Conservation (phyloP, 2,329 filamentous ascomycete genomes). For the Hymenoscyphus fraxineus region DNA sequence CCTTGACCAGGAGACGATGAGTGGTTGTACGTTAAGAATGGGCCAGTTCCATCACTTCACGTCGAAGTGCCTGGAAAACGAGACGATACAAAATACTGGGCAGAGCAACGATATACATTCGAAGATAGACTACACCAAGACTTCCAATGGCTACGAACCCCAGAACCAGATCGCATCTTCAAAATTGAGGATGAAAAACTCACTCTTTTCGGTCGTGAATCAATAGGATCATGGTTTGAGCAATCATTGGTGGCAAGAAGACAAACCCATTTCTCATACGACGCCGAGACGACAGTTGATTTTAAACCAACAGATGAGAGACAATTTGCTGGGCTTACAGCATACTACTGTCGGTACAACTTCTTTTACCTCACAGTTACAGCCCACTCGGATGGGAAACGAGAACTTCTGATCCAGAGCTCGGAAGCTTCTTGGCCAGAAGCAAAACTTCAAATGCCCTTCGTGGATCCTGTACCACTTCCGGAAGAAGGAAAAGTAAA, state of each 20-base stretch:
- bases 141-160: constrained; percentile 56
- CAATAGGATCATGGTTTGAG: constrained; percentile 56
- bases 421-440: constrained; percentile 56
- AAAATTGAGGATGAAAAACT: constrained; percentile 39
- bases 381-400: constrained; percentile 50
- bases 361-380: constrained; percentile 62
- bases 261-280: constrained; percentile 57
- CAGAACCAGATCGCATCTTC: constrained; percentile 53
- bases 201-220: constrained; percentile 48
- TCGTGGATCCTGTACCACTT: constrained; percentile 44
- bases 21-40: constrained; percentile 60
- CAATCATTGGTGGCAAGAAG: constrained; percentile 53
- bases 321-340: constrained; percentile 57
- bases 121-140: constrained; percentile 44
- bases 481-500: constrained; percentile 53
- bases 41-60: constrained; percentile 50
- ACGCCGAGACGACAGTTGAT: constrained; percentile 53
- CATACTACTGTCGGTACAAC: constrained; percentile 62
- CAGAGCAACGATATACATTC: constrained; percentile 47
- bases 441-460: constrained; percentile 44
- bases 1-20: constrained; percentile 42
- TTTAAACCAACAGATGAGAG: constrained; percentile 55
- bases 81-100: constrained; percentile 50
- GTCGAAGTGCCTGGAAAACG: constrained; percentile 48
- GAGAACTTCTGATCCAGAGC: constrained; percentile 54